Base-by-base conservation (phyloP, 331 rosid genomes). In the Rhamnella rubrinervis region DNA sequence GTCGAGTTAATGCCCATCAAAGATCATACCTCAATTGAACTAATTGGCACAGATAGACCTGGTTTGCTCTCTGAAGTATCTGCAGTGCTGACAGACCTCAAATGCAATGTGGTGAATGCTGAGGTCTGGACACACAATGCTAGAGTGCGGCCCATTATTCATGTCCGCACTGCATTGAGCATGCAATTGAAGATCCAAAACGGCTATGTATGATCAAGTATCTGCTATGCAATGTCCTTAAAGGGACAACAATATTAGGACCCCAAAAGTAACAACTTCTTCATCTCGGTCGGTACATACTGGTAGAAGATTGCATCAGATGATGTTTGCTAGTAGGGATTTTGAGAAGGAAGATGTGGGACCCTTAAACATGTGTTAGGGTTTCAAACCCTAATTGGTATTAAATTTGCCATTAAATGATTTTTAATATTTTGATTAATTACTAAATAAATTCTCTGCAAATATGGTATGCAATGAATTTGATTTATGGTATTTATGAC, bases 101-200 rank as follows among this genome's bases (percentile, higher is more conserved):
- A 44, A 21, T 63, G 67, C 67, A 63, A 44, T 41, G 67, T 63
- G 19, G 55, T 21, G 31, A 63, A 26, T 41, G 52, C 55, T 8
- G 67, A 63, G 53, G n/a, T 63, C n/a, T 44, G 67, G 67, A 63
- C 55, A 63, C 55, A 63, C 53, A 63, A 63, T 26, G 35, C 55
- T 20, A 44, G 67, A 63, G 67, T 63, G 55, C 67, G 14, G 67
- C 55, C 55, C 14, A 21, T 63, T 20, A 63, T 63, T 20, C 55
- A 63, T 6, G 39, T 63, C 55, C n/a, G n/a, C n/a, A n/a, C n/a
- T n/a, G n/a, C n/a, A 63, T 39, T 20, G 67, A 55, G 1, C 20
- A 63, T 46, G 55, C 55, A 40, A 63, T 63, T 41, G 55, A 63
- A 63, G 67, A 63, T 41, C 55, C 67, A 2, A 12, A 20, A 41